Percentiles rank a stretch among this genome's conserved stretches.
Conservation (phyloP, 371 early-diverging fungal species). For the Phascolomyces articulosus region DNA sequence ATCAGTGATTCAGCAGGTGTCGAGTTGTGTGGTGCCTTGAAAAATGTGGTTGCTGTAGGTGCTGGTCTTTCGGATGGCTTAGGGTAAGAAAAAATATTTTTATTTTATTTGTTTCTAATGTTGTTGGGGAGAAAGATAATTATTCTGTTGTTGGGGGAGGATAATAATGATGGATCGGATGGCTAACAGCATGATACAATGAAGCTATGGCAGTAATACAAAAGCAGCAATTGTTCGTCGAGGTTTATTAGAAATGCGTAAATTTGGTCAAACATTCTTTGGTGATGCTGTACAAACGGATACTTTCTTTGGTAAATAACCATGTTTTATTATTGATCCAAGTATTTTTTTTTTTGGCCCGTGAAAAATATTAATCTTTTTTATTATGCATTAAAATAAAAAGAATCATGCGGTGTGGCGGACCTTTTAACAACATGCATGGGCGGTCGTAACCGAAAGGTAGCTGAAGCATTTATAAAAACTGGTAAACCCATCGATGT, state of each 20-base stretch:
- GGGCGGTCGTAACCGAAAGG: slow-evolving; percentile 95
- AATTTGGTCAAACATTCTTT: slow-evolving; percentile 86
- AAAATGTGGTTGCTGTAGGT: slow-evolving; percentile 98
- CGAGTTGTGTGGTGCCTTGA: slow-evolving; percentile 98
- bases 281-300: slow-evolving; percentile 74
- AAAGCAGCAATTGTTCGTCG: slow-evolving; percentile 97
- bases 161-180: too few species aligned
- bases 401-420: slow-evolving; percentile 93
- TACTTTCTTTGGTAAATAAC: slow-evolving; percentile 74
- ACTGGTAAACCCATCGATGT: slow-evolving; percentile 89
- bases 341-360: too few species aligned
- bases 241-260: slow-evolving; percentile 96
- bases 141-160: neutral
- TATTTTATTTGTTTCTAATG: neutral
- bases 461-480: slow-evolving; percentile 86
- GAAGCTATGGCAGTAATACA: slow-evolving; percentile 85
- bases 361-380: too few species aligned
- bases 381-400: neutral
- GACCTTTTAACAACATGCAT: slow-evolving; percentile 94
- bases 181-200: too few species aligned
- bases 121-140: neutral
- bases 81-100: slow-evolving; percentile 20
- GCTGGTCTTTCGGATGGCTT: slow-evolving; percentile 97
- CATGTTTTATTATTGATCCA: neutral
- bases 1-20: slow-evolving; percentile 90